Base-by-base conservation (phyloP, 2,329 filamentous ascomycete genomes). In the Clonostachys solani region DNA sequence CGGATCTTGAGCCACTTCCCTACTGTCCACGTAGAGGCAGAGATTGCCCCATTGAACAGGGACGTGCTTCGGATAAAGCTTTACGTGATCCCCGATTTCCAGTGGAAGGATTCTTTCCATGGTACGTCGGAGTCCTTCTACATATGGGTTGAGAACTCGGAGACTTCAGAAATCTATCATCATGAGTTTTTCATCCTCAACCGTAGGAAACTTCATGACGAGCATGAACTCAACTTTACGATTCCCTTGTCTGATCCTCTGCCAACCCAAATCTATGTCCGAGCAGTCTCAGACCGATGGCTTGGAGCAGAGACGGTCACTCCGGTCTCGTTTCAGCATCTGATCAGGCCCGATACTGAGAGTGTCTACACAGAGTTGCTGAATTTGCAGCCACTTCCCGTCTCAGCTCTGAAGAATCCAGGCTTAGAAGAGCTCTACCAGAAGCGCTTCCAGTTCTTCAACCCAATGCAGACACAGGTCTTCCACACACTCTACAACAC, bases 391-490 rank as follows among this genome's bases (percentile, higher is more conserved):
- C 94, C 94, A 3, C 73, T 99, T 5, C 87, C 92, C 0, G 83
- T 99, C 50, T 80, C 84, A 17, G 92, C 92, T 1, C 73, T 99
- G 40, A 91, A 96, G 61, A 96, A 97, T 52, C 84, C 89, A 0
- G 75, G 84, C 0, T 68, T 99, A 0, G 92, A 99, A 63, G 89
- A 94, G 50, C 80, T 99, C 2, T 99, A 99, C 59, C 84, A 78
- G 1, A 75, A 92, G 62, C 82, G 91, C 33, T 99, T 99, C 66
- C 86, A 94, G 54, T 99, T 86, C 67, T 99, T 99, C 77, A 99
- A 99, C 61, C 94, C 94, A 0, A 97, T 99, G 95, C 94, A 99
- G 66, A 97, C 94, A 0, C 94, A 99, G 60, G 90, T 99, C 45
- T 99, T 99, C 68, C 94, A 99, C 60, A 92, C 90, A 13, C 79